Base-by-base conservation (phyloP, 2,329 filamentous ascomycete genomes). In the Cladosporium sp. region DNA sequence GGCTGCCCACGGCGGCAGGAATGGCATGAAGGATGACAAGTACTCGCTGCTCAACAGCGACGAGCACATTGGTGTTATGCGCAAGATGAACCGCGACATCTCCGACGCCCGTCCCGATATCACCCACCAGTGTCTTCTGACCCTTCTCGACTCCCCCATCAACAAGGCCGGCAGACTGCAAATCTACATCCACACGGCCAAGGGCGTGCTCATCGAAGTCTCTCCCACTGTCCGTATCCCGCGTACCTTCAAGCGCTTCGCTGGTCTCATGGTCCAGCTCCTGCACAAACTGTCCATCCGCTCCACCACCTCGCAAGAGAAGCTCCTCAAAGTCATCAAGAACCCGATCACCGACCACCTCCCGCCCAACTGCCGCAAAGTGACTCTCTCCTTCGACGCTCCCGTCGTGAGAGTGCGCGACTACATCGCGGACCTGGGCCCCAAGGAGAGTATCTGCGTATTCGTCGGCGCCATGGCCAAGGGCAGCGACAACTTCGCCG, bases 391-490 rank as follows among this genome's bases (percentile, higher is more conserved):
- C 69, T 97, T 94, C 68, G 92, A 98, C 61, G 85, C 90, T 2
- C 84, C 86, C 15, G 82, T 97, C 27, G 87, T 95, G 40, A 86
- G 88, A 41, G 87, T 93, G 29, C 80, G 88, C 61, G 90, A 96
- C 67, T 98, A 95, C 69, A 83, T 98, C 53, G 82, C 88, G 58
- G 82, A 80, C 3, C 75, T 97, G 8, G 82, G 79, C 11, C 76
- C 85, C 42, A 85, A 91, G 62, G 90, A 97, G 73, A 97, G 92
- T 73, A 88, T 97, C 51, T 96, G 92, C 65, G 92, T 98, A 55
- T 97, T 97, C 64, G 89, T 97, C 36, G 93, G 93, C 60, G 93
- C 93, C 61, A 98, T 98, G 92, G 93, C 93, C 53, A 97, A 97
- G 75, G 93, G 93, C 15, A 81, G 84, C 49, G 93, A 98, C 68